These are phyloP conservation scores for Dipsacomyces acuminosporus DNA, from an alignment of 371 early-diverging fungal species.

Conservation along the genomic window DNA sequence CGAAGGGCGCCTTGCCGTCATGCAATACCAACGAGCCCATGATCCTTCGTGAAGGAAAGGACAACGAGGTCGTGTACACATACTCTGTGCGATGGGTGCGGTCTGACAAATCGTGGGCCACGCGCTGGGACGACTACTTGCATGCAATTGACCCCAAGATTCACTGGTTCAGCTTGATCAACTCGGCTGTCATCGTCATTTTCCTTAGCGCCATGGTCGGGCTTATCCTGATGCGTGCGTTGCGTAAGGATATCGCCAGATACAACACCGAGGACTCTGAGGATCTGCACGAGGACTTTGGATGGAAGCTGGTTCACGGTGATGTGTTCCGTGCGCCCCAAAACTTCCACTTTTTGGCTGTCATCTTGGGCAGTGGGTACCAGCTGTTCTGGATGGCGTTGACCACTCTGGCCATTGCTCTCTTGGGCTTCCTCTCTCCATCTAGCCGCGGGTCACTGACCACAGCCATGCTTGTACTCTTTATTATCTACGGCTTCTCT, in stretches of 20 bases:
- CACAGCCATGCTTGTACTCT: constrained; percentile 85
- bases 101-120: constrained; percentile 78
- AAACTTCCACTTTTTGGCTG: constrained; percentile 72
- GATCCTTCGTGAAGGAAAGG: constrained; percentile 51
- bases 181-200: constrained; percentile 84
- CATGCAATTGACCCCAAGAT: constrained; percentile 80
- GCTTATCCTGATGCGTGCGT: constrained; percentile 74
- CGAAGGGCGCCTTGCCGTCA: constrained; percentile 40
- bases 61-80: constrained; percentile 65
- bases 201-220: constrained; percentile 88
- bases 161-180: constrained; percentile 77
- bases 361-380: constrained; percentile 85
- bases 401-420: constrained; percentile 80
- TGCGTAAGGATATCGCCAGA: constrained; percentile 80
- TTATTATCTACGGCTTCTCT: constrained; percentile 77
- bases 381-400: constrained; percentile 86
- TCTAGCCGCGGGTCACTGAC: constrained; percentile 89
- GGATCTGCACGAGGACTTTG: constrained; percentile 85
- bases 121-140: constrained; percentile 92
- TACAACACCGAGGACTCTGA: constrained; percentile 81
- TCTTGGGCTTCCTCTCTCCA: constrained; percentile 94
- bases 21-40: constrained; percentile 50
- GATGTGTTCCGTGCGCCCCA: constrained; percentile 89
- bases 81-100: constrained; percentile 83
- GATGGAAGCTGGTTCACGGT: constrained; percentile 87